phyloP scores from a whole-genome alignment of 371 early-diverging fungal genomes.

The Rhizomucor pusillus region DNA sequence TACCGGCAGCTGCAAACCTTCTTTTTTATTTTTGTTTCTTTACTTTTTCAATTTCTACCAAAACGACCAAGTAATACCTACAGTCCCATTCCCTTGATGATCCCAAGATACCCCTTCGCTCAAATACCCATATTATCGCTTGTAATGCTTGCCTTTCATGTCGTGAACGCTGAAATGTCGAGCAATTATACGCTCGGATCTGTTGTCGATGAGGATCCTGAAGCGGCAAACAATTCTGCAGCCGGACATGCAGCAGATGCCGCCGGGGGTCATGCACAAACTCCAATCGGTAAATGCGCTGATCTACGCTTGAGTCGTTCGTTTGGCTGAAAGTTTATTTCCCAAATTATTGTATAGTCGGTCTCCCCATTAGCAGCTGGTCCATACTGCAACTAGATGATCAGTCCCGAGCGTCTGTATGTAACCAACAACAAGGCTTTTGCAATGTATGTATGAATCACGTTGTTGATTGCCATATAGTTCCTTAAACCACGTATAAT shows the following conservation, averaged over 20 bases:
- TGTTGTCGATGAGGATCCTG: background rate
- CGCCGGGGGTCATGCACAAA: background rate
- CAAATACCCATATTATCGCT: no score
- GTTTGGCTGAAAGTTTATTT: no score
- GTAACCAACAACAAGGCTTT: slow-evolving; percentile 12
- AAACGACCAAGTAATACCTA: no score
- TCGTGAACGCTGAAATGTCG: no score
- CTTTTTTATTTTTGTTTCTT: no score
- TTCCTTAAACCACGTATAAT: background rate
- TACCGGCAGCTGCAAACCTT: no score
- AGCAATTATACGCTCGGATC: background rate
- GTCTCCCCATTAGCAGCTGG: slow-evolving; percentile 13
- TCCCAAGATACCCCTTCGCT: no score
- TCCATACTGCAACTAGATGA: slow-evolving; percentile 15
- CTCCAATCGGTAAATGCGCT: slow-evolving; percentile 3
- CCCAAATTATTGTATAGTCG: slow-evolving; percentile 3
- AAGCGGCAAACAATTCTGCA: slow-evolving; percentile 3
- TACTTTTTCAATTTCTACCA: no score
- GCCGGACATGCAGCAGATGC: background rate
- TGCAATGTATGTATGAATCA: slow-evolving; percentile 9
- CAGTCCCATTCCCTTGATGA: no score
- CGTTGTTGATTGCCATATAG: background rate
- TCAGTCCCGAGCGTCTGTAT: slow-evolving; percentile 2
- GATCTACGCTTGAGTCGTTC: background rate
- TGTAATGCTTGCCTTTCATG: no score